Evolutionary conservation across 192 early-diverging fungal genomes (phyloP), one percentile per base, ranked within the genome.

Genomic region (Ambispora gerdemannii): DNA sequence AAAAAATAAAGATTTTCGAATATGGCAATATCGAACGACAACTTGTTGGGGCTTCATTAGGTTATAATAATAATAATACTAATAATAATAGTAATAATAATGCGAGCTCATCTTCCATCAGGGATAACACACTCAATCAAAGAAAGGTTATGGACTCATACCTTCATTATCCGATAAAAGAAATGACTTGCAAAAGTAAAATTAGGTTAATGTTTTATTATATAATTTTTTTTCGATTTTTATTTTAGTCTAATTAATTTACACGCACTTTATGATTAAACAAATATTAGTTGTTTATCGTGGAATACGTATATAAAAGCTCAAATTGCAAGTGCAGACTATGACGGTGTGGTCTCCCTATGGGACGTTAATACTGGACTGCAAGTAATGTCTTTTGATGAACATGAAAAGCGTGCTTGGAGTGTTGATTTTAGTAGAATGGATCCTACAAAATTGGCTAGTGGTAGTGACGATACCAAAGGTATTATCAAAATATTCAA

Each of bases 381-480:
- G 19, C 75, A 83, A 35, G 84, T 88, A 1, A 72, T 77, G 53
- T 77, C 76, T 4, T 90, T 91, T 79, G 86, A 92, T 61, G 96
- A 98, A 73, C 96, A 98, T 75, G 92, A 95, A 71, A 91, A 92
- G 78, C 85, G 96, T 3, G 86, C 89, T 10, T 98, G 95, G 95
- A 91, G 93, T 56, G 90, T 97, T 6, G 94, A 97, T 74, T 96
- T 92, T 74, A 87, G 84, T 56, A 72, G 77, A 8, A 82, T 80
- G 15, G 90, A 97, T 69, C 94, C 95, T 15, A 89, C 83, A 27
- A 79, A 85, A 2, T 74, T 96, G 64, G 92, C 90, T 49, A 92
- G 90, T 73, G 93, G 92, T 31, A 94, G 96, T 76, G 96, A 98
- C 72, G 96, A 98, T 71, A 78, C 90, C 4, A 92, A 90, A 64